Base-by-base conservation (phyloP, 495 filamentous ascomycete species). In the Aspergillus mulundensis region DNA sequence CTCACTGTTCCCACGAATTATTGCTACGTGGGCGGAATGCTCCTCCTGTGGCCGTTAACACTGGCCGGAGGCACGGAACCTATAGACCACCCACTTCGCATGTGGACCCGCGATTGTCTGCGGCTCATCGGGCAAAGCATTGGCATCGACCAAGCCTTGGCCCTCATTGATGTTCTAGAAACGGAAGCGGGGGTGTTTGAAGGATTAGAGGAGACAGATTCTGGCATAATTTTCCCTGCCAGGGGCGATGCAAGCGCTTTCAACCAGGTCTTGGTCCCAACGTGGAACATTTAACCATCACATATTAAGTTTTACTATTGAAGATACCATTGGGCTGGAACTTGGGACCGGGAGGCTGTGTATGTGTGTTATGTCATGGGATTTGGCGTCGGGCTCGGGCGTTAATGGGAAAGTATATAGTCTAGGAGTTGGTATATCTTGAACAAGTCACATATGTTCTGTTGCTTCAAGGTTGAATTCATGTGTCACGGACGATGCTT, bases 21-120 rank as follows among this genome's bases (percentile, higher is more conserved):
- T 55, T 69, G 66, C 50, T 72, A 70, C 41, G 47, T 73, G 14
- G 71, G 74, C 1, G 75, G 78, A 2, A 63, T 79, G 18, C 57
- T 76, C n/a, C 61, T 80, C 5, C 66, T 81, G 10, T 82, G 77
- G 75, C 77, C 77, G 2, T 50, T 82, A 14, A 78, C 72, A 41
- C 50, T 75, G 2, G 76, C 73, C 2, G 77, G 69, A 0, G 62
- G 64, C 11, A 70, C 72, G 3, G 70, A 79, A 50, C 57, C 59
- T 10, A 60, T 62, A 11, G 56, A 56, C 5, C 62, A 73, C 23
- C 51, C 66, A 6, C 63, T 76, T 15, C 74, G 73, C 4, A 61
- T 61, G 18, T 82, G 78, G 78, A 72, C 77, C 23, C 60, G 69
- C 5, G 59, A 69, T 6, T 74, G 73, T 48, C 61, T 80, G 12